Evolutionary conservation across 768 basidiomycete species (phyloP), one percentile per base, ranked within the genome.

Genomic region (Phaeotremella fagi): DNA sequence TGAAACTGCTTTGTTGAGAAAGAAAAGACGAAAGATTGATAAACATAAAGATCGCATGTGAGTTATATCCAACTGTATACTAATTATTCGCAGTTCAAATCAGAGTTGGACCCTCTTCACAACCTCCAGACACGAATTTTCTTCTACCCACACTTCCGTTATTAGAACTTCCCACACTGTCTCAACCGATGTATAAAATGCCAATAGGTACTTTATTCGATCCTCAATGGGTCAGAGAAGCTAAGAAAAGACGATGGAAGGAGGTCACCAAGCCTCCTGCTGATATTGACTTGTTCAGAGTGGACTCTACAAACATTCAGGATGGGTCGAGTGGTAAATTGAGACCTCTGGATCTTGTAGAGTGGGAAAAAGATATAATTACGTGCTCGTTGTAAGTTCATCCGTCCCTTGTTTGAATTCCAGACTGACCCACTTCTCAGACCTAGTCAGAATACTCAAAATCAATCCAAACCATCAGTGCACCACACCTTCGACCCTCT

Each of bases 281-380:
- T 4, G 57, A 45, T 6, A 31, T 65, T 4, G 26, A 46, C 20
- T 45, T 51, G 36, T 22, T 56, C 3, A n/a, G 36, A 33, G 7
- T 16, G 6, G 20, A 27, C n/a, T n/a, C n/a, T n/a, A n/a, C n/a
- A n/a, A 28, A 37, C 41, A 5, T 22, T 9, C 3, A n/a, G 15
- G 18, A 37, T 18, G 43, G 23, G 27, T 28, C 25, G 6, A 18
- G 37, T 37, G 31, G 23, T 45, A 4, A 25, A 7, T 9, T 46
- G 24, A 35, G 45, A 11, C 51, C 65, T n/a, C 41, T 71, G 24
- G 70, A 70, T 35, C 37, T 70, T 16, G 52, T 52, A 23, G 60
- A 68, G 26, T 74, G 72, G 72, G 72, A 74, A 51, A 66, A 63
- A 14, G 63, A 69, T 3, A 70, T 74, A 33, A 50, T 71, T 14